phyloP scores from a whole-genome alignment of 352 stramenopile species.

The Phytophthora macrochlamydospora region DNA sequence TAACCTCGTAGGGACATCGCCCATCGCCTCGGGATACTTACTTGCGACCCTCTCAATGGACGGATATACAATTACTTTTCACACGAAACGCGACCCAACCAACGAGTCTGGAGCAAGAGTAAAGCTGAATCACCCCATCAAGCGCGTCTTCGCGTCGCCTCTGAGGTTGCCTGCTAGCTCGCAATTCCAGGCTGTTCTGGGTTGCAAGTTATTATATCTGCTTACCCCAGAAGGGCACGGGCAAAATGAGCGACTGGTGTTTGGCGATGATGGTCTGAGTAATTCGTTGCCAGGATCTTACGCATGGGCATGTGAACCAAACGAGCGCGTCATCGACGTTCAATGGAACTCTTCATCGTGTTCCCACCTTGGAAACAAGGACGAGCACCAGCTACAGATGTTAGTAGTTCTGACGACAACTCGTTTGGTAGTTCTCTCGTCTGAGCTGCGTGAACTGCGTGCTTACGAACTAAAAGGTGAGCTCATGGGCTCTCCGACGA shows the following conservation, averaged over 20 bases:
- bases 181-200: constrained; percentile 25
- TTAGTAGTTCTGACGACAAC: constrained; percentile 62
- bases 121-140: constrained; percentile 43
- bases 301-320: constrained; percentile 35
- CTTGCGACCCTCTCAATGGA: constrained; percentile 58
- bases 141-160: constrained; percentile 61
- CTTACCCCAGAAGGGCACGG: constrained; percentile 5
- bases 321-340: constrained; percentile 60
- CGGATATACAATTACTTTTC: constrained; percentile 55
- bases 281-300: constrained; percentile 2
- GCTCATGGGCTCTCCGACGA: constrained; percentile 43
- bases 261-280: constrained; percentile 64
- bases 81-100: constrained; percentile 44
- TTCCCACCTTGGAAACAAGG: constrained; percentile 20
- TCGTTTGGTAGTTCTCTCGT: constrained; percentile 65
- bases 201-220: constrained; percentile 56
- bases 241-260: constrained; percentile 33
- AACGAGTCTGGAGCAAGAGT: constrained; percentile 36
- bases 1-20: constrained; percentile 8
- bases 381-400: constrained; percentile 28
- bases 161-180: constrained; percentile 43
- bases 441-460: constrained; percentile 38
- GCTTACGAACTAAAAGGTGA: constrained; percentile 44
- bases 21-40: constrained; percentile 27
- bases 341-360: constrained; percentile 50